A percentile compares a stretch with the other conserved stretches of the same genome.
Conservation (phyloP, 306 rosid genomes). For the Cicer bijugum region DNA sequence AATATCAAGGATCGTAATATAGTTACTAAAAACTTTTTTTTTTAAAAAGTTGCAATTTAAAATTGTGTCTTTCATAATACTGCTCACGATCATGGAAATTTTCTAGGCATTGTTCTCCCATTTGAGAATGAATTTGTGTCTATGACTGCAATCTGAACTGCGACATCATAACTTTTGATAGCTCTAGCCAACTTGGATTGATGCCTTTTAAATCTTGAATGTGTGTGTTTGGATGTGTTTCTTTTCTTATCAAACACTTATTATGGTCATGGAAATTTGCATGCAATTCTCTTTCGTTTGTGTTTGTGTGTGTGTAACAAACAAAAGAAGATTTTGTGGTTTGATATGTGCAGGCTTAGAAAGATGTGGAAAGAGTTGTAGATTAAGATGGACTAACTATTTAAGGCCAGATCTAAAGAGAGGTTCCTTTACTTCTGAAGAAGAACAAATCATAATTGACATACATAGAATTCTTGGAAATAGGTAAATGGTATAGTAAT, state of each 20-base stretch:
- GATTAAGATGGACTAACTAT: slow-evolving; percentile 87
- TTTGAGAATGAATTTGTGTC: not conserved
- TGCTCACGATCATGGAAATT: no score
- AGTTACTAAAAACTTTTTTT: no score
- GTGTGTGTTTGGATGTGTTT: no score
- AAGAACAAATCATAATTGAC: slow-evolving; percentile 75
- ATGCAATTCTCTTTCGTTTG: not conserved
- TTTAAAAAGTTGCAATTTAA: not conserved
- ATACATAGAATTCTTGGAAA: slow-evolving; percentile 87
- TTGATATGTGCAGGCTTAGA: slow-evolving; percentile 57
- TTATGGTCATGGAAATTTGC: no score
- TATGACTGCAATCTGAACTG: not conserved
- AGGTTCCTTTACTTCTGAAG: slow-evolving; percentile 76
- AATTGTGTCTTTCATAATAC: not conserved
- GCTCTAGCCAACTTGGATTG: no score
- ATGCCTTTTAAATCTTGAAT: no score
- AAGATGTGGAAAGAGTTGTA: slow-evolving; percentile 92
- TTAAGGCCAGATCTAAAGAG: slow-evolving; percentile 84
- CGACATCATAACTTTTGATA: not conserved
- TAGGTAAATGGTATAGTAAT: slow-evolving; percentile 46
- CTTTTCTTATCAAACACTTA: no score
- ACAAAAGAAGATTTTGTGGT: not conserved
- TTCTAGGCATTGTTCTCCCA: no score
- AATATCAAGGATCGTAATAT: no score
- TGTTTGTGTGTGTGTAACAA: not conserved